Evolutionary conservation across 2,329 filamentous ascomycete species (phyloP).

Genomic region (Alternaria panax): DNA sequence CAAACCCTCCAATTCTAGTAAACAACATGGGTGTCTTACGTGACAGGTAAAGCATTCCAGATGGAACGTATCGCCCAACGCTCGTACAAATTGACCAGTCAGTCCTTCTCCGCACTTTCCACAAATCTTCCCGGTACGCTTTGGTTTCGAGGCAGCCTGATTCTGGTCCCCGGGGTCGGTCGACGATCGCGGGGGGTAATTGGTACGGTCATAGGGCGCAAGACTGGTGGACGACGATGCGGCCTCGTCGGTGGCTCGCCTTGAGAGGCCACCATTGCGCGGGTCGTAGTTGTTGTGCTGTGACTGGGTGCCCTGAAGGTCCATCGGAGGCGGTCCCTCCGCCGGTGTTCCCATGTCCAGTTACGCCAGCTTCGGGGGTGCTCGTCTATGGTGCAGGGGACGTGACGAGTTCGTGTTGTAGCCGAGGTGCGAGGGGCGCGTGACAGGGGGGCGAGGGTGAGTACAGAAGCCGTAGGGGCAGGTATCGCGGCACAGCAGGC

Average conservation of each 20-base stretch:
- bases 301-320: constrained; percentile 37
- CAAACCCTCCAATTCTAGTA: background rate
- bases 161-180: constrained; percentile 42
- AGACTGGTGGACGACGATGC: constrained; percentile 33
- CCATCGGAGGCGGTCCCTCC: constrained; percentile 47
- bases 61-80: constrained; percentile 92
- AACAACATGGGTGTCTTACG: constrained; percentile 59
- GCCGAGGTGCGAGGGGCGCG: constrained; percentile 17
- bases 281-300: constrained; percentile 42
- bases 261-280: constrained; percentile 40
- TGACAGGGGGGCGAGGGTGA: constrained; percentile 8
- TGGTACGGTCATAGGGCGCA: constrained; percentile 33
- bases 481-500: constrained; percentile 4
- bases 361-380: constrained; percentile 34
- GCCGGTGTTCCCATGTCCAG: constrained; percentile 45
- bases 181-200: constrained; percentile 34
- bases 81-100: constrained; percentile 94
- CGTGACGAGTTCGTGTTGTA: constrained; percentile 11
- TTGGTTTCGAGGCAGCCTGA: constrained; percentile 35
- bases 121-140: constrained; percentile 56
- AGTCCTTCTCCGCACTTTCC: constrained; percentile 89
- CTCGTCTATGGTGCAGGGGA: constrained; percentile 5
- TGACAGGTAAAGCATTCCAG: constrained; percentile 97
- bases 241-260: constrained; percentile 43
- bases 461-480: background rate